These are phyloP conservation scores for Solanum habrochaites DNA, from an alignment of 257 asterid species.

Conservation along the genomic window DNA sequence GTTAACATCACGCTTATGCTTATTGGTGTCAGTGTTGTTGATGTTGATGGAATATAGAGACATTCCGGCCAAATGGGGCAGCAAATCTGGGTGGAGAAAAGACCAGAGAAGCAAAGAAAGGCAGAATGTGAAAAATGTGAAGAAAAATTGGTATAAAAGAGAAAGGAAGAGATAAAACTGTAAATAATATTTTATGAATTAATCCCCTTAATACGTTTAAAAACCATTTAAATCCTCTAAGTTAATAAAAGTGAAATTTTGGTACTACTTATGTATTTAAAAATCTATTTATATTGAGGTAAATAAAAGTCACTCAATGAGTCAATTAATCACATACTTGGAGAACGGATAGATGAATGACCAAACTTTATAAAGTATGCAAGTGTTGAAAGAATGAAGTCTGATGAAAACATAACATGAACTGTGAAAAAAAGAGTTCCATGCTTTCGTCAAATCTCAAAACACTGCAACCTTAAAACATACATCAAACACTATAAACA, in stretches of 20 bases:
- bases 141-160: background rate
- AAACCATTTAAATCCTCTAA: background rate
- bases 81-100: background rate
- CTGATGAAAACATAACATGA: background rate
- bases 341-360: background rate
- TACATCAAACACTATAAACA: background rate
- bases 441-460: background rate
- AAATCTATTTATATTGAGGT: background rate
- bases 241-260: background rate
- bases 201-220: background rate
- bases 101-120: background rate
- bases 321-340: background rate
- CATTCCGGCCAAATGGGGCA: background rate
- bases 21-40: constrained; percentile 2
- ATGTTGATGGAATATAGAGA: background rate
- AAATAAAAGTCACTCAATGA: background rate
- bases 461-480: background rate
- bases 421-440: background rate
- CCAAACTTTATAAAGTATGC: background rate
- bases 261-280: background rate
- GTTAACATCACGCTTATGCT: constrained; percentile 60
- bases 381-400: background rate
- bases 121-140: background rate
- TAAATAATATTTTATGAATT: no score
- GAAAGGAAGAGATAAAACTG: background rate